Evolutionary conservation across 805 yeast genomes (phyloP), one percentile per base, ranked within the genome.

Genomic region (Metschnikowia similis): DNA sequence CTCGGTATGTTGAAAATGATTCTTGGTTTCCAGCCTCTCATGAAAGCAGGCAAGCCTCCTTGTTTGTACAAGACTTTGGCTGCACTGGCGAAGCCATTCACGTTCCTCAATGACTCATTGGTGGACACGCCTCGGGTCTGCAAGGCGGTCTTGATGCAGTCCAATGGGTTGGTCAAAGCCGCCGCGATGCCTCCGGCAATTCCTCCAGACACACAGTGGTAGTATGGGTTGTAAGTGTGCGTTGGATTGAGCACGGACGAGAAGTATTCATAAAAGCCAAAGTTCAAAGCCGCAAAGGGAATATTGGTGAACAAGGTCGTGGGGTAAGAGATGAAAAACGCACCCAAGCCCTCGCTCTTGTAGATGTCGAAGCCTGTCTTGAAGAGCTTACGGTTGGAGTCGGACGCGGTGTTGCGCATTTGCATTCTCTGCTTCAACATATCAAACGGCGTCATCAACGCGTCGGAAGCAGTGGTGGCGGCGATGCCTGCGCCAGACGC

Each of bases 361-460:
- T 82, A 83, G 48, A 87, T 80, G 35, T 71, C 61, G 34, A 66
- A 64, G 2, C 83, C 80, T 7, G 74, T 62, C 42, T 66, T 61
- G 38, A 66, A 56, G 27, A 74, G 64, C 47, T 61, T 59, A 44
- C 58, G 58, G 16, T 71, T 66, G 54, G 66, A 48, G 51, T 31
- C 52, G 42, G 26, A 35, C 11, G 56, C 56, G 9, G 74, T 70
- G 32, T 37, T 47, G 29, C 50, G 47, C 21, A 57, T 50, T 69
- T 92, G 99, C 96, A 92, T 90, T 69, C 98, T 79, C 72, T 92
- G 99, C 66, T 92, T 92, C 50, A 94, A 73, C 28, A 92, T 95
- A 63, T 92, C 99, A 62, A 92, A 92, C 30, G 99, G 99, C 55
- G 94, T 92, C 98, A 92, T 92, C 57, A 94, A 75, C 1, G 97